Percentiles rank a stretch among this genome's conserved stretches.
These are phyloP conservation scores for Carex kokanica DNA, from an alignment of 176 grass and related monocot species.

Conservation along the genomic window DNA sequence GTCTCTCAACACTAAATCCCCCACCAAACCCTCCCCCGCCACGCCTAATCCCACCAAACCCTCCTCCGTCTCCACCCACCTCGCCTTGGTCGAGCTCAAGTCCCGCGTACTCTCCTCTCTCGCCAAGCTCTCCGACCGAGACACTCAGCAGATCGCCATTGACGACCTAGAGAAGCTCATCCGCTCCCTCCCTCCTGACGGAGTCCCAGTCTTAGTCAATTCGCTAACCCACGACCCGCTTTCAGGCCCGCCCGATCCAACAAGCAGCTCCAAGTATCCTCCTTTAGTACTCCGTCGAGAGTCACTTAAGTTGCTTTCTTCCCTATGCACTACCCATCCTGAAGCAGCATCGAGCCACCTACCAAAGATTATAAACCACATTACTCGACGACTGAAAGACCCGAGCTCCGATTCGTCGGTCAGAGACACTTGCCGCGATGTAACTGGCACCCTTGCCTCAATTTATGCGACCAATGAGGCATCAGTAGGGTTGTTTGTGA, in stretches of 20 bases:
- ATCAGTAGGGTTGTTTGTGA: conserved; percentile 61
- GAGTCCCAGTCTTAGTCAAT: conserved; percentile 79
- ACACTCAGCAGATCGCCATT: conserved; percentile 90
- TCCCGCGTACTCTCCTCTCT: conserved; percentile 67
- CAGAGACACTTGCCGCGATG: conserved; percentile 70
- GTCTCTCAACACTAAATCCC: not conserved
- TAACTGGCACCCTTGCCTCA: conserved; percentile 50
- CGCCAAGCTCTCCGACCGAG: conserved; percentile 84
- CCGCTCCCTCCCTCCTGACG: conserved; percentile 57
- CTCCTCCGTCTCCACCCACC: conserved; percentile 36
- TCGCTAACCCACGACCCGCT: conserved; percentile 53
- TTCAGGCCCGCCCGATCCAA: conserved; percentile 34
- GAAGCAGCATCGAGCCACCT: conserved; percentile 57
- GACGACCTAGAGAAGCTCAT: conserved; percentile 89
- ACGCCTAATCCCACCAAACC: conserved; percentile 32
- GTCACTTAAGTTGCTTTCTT: conserved; percentile 57
- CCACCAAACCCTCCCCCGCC: conserved; percentile 15
- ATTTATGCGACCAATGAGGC: conserved; percentile 54
- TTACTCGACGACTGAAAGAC: conserved; percentile 75
- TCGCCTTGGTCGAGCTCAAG: conserved; percentile 90
- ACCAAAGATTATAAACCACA: conserved; percentile 65
- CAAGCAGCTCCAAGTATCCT: conserved; percentile 27
- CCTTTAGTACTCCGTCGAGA: conserved; percentile 45
- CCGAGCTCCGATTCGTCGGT: conserved; percentile 70
- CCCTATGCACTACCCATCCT: conserved; percentile 59